A percentile compares a stretch with the other conserved stretches of the same genome.
Evolutionary conservation across 208 protist genomes (phyloP).

Genomic region (Trypanosoma caninum): DNA sequence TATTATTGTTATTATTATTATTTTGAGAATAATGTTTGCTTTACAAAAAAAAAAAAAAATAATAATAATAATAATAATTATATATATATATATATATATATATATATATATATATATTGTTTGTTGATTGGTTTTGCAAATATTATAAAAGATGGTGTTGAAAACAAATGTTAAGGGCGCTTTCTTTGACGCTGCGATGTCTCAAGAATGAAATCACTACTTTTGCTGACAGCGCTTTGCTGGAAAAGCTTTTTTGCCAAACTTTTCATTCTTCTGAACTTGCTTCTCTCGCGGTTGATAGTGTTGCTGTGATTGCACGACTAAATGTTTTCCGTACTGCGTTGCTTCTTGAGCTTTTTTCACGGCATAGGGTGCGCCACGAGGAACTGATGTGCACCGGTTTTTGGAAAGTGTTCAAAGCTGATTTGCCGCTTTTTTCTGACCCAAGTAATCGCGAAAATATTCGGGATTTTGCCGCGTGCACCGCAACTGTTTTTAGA

Average conservation of each 20-base stretch:
- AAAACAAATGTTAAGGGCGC: too few relatives aligned
- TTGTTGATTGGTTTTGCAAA: background rate
- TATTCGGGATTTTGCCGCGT: slow-evolving; percentile 26
- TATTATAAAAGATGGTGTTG: too few relatives aligned
- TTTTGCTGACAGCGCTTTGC: background rate
- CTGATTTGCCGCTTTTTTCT: slow-evolving; percentile 12
- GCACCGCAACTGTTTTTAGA: slow-evolving; percentile 50
- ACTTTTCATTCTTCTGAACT: slow-evolving; percentile 19
- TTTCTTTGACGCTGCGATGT: background rate
- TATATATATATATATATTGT: background rate
- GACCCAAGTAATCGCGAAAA: background rate
- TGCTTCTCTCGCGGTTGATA: slow-evolving; percentile 18
- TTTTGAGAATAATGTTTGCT: background rate
- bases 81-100: background rate
- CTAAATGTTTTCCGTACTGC: slow-evolving; percentile 11
- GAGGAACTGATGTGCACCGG: slow-evolving; percentile 55
- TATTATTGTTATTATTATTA: too few relatives aligned
- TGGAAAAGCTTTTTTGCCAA: slow-evolving; percentile 23
- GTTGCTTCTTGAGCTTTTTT: slow-evolving; percentile 14
- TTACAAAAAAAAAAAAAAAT: background rate
- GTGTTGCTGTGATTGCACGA: background rate
- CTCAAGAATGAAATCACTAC: too few relatives aligned
- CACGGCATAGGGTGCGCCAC: slow-evolving; percentile 49
- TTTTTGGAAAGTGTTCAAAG: slow-evolving; percentile 70
- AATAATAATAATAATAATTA: too few relatives aligned